These are phyloP conservation scores for Plicaturopsis crispa DNA, from an alignment of 768 basidiomycete species.

Conservation along the genomic window DNA sequence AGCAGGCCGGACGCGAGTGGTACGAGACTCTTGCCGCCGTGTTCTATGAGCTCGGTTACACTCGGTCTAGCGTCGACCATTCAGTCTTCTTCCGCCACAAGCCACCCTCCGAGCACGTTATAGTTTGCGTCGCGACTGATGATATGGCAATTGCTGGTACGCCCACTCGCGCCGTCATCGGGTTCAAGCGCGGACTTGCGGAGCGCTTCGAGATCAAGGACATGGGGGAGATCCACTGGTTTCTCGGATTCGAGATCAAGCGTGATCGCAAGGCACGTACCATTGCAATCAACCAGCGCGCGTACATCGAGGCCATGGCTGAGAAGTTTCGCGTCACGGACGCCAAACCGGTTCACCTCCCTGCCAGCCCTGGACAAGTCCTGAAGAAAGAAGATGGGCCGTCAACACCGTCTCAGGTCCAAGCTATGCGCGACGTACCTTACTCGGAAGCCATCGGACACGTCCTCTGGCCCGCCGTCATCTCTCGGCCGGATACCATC, in stretches of 20 bases:
- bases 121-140: too few relatives aligned
- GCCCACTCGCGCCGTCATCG: slow-evolving; percentile 8
- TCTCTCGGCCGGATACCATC: slow-evolving; percentile 31
- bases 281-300: slow-evolving; percentile 19
- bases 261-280: slow-evolving; percentile 9
- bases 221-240: slow-evolving; percentile 18
- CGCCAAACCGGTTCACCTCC: slow-evolving; percentile 1
- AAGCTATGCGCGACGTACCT: slow-evolving; percentile 7
- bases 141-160: slow-evolving; percentile 22
- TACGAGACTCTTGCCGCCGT: slow-evolving; percentile 14
- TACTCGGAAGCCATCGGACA: slow-evolving; percentile 22
- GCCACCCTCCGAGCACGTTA: too few relatives aligned
- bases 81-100: slow-evolving; percentile 16
- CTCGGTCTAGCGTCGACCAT: slow-evolving; percentile 15
- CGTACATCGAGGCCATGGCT: slow-evolving; percentile 24
- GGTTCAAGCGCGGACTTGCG: slow-evolving; percentile 15
- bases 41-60: slow-evolving; percentile 11
- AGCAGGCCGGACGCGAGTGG: slow-evolving; percentile 27
- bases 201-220: slow-evolving; percentile 21
- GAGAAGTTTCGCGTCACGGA: slow-evolving; percentile 2
- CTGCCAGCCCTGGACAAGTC: not conserved
- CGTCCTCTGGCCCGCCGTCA: slow-evolving; percentile 25
- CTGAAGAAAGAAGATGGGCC: too few relatives aligned
- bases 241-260: slow-evolving; percentile 25
- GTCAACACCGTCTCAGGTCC: not conserved